Conservation (phyloP, 2,329 filamentous ascomycete genomes). For the Talaromyces sp. region DNA sequence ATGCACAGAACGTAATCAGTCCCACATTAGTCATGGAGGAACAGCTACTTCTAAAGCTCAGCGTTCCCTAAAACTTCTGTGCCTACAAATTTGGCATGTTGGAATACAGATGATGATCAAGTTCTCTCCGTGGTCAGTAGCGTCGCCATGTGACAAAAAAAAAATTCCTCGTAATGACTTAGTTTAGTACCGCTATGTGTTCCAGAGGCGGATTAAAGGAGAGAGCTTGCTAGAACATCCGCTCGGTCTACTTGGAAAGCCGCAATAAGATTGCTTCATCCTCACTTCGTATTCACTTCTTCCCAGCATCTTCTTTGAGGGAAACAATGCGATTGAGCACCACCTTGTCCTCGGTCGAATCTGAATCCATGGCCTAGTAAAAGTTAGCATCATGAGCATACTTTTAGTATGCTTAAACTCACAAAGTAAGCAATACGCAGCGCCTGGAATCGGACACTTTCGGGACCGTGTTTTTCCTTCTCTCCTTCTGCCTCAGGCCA, state of each 20-base stretch:
- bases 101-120: neutral
- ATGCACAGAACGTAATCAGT: neutral
- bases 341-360: conserved; percentile 70
- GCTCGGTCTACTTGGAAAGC: neutral
- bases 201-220: neutral
- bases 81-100: neutral
- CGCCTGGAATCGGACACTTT: conserved; percentile 73
- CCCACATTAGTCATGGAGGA: neutral
- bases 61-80: neutral
- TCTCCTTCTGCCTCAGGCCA: conserved; percentile 73
- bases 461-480: conserved; percentile 47
- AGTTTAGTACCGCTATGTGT: neutral
- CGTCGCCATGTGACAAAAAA: too few species aligned
- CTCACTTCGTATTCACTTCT: conserved; percentile 11
- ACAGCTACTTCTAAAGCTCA: neutral
- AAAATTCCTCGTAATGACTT: neutral
- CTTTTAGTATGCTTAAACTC: neutral
- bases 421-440: conserved; percentile 84
- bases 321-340: conserved; percentile 89
- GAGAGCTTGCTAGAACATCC: neutral
- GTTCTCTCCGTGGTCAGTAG: neutral
- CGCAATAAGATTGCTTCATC: neutral
- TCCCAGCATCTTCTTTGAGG: conserved; percentile 60
- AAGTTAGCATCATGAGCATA: neutral
- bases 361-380: conserved; percentile 56